Conservation (phyloP, 2,329 filamentous ascomycete species). For the Exophiala xenobiotica region DNA sequence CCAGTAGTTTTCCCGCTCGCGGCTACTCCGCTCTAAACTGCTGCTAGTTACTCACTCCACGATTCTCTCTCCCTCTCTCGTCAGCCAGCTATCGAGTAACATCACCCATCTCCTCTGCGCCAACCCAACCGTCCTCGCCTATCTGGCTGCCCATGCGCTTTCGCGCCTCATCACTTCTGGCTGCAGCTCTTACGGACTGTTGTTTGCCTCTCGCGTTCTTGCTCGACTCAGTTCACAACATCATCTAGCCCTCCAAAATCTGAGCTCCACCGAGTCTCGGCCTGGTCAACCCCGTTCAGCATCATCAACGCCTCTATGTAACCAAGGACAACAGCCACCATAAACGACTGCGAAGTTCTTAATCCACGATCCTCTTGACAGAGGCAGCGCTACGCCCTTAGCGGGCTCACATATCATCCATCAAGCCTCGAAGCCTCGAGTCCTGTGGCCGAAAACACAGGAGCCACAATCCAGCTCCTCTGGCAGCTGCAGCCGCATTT, state of each 20-base stretch:
- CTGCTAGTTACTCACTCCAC: slow-evolving; percentile 16
- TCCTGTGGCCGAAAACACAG: slow-evolving; percentile 21
- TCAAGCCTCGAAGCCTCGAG: slow-evolving; percentile 20
- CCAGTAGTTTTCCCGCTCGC: slow-evolving; percentile 15
- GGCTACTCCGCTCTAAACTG: slow-evolving; percentile 25
- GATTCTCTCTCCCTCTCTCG: slow-evolving; percentile 15
- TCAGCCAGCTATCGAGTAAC: slow-evolving; percentile 21
- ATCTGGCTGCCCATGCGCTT: slow-evolving; percentile 3
- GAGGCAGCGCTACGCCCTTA: slow-evolving; percentile 10
- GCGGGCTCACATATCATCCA: slow-evolving; percentile 2
- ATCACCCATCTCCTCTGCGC: slow-evolving; percentile 11
- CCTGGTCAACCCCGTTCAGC: slow-evolving; percentile 13
- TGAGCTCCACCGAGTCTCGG: slow-evolving; percentile 20
- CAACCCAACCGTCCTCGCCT: slow-evolving; percentile 7
- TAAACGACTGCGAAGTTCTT: slow-evolving; percentile 2
- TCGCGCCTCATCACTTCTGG: too few relatives aligned
- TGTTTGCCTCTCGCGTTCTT: slow-evolving; percentile 3
- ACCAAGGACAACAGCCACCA: slow-evolving; percentile 8
- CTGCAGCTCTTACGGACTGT: too few relatives aligned
- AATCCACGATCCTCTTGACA: background rate
- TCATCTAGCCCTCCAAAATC: slow-evolving; percentile 3
- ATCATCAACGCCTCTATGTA: slow-evolving; percentile 23
- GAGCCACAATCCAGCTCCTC: slow-evolving; percentile 22
- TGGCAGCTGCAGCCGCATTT: slow-evolving; percentile 27
- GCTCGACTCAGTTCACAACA: slow-evolving; percentile 1